Base-by-base conservation (phyloP, 345 rosid species). In the Linum usitatissimum region DNA sequence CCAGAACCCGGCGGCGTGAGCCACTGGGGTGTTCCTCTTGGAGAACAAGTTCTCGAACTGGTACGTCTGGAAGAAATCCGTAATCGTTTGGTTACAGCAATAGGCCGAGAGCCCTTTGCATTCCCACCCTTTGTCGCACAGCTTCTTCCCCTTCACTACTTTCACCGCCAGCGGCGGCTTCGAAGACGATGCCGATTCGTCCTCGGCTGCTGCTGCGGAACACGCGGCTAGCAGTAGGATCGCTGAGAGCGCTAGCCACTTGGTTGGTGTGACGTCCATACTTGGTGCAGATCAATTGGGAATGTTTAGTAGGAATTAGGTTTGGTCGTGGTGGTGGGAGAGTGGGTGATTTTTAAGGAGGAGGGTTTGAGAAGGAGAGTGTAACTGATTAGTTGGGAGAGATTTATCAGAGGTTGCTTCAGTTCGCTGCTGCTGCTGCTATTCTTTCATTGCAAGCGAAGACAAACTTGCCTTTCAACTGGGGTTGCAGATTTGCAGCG, bases 1-100 rank as follows among this genome's bases (percentile, higher is more conserved):
- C 91, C 86, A 84, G 73, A 87, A 87, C 30, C 88, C 95, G 6
- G 39, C 75, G 9, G 95, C 95, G 36, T 84, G 91, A 66, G 95
- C 91, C 73, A 87, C 87, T 0, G 86, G 91, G 0, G 86, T 72
- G 70, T 87, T 87, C 19, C 91, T 73, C 64, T 87, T 87, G 3
- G 85, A 64, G 60, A 85, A 83, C 19, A 85, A 77, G 66, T 81
- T 76, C 85, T 87, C 95, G 56, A 87, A 87, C 45, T 85, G 95
- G 57, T 87, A 87, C 0, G 95, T 73, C 38, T 87, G 80, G 71
- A 85, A 87, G 68, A 64, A 76, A 68, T 85, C 88, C 12, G 88
- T 83, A 54, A 87, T 77, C 18, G 91, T 81, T 0, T 80, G 80
- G 79, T 87, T 87, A 68, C 95, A 87, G 53, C 95, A 87, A 58